Evolutionary conservation across 805 yeast species (phyloP), one percentile per base, ranked within the genome.

Genomic region (Debaryomyces hansenii): DNA sequence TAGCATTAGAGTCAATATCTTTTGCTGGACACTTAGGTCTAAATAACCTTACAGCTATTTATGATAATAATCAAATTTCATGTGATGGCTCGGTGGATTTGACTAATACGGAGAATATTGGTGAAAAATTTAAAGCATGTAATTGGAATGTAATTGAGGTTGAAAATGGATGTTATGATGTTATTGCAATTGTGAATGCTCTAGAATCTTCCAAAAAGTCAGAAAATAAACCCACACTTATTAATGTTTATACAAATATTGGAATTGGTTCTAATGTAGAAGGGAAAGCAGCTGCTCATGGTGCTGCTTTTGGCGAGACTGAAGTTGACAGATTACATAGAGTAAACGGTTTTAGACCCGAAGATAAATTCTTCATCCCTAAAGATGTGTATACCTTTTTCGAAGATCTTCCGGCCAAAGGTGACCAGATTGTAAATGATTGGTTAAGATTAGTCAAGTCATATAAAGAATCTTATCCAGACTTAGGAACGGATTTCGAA

Each of bases 11-110:
- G 53, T 63, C 75, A 2, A 60, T 66, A 40, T 65, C 74, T 4
- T 49, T 70, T 5, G 75, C 74, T 12, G 75, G 73, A 27, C 72
- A 69, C 46, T 57, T 69, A 42, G 58, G 58, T 21, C 57, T 70
- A 49, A 63, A 62, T 54, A 70, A 70, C 47, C 62, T 70, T 41
- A 59, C 59, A 16, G 58, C 66, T 6, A 58, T 69, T 34, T 70
- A 67, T 48, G 75, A 69, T 46, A 63, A 69, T 46, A 70, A 70
- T 51, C 68, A 66, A 45, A 56, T 66, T 41, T 54, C 69, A 14
- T 64, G 70, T 48, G 74, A 69, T 47, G 75, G 74, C 6, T 59
- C 70, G 4, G 59, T 62, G 11, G 70, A 64, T 35, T 52, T 66
- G 42, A 59, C 67, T 31, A 59, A 63, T 45, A 55, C 66, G 18